Percentiles rank a stretch among this genome's conserved stretches.
These are phyloP conservation scores for Verbascum thapsus DNA, from an alignment of 257 asterid genomes.

Conservation along the genomic window DNA sequence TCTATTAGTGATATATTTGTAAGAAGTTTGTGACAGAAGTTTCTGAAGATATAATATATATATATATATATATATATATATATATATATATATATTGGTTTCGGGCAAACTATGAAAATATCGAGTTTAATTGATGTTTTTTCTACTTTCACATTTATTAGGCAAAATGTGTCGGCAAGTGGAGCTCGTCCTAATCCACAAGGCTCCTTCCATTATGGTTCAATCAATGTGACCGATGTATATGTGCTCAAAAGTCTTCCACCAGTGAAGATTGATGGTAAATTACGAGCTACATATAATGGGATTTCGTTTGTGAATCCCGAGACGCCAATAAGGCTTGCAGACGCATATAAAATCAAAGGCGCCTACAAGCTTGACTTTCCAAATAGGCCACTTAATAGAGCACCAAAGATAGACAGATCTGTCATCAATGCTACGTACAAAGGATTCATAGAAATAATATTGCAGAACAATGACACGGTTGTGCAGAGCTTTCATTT, in stretches of 20 bases:
- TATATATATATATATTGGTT: no score
- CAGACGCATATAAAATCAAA: constrained; percentile 66
- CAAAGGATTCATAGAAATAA: constrained; percentile 84
- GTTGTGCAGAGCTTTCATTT: constrained; percentile 76
- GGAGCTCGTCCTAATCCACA: constrained; percentile 99
- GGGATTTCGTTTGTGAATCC: constrained; percentile 86
- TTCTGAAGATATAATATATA: no score
- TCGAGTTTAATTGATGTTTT: neutral
- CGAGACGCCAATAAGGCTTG: constrained; percentile 74
- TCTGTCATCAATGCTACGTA: constrained; percentile 83
- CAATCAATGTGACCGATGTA: constrained; percentile 69
- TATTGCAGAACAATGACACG: constrained; percentile 86
- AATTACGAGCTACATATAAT: constrained; percentile 65
- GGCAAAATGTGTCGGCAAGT: constrained; percentile 86
- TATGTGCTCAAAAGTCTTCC: constrained; percentile 64
- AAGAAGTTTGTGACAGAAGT: no score
- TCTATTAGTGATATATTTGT: no score
- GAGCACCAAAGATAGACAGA: constrained; percentile 57
- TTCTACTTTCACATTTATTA: constrained; percentile 29
- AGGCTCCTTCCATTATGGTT: constrained; percentile 92
- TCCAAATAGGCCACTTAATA: constrained; percentile 59
- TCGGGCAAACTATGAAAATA: no score
- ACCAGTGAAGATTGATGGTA: constrained; percentile 59
- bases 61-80: no score
- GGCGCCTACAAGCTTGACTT: constrained; percentile 91